Evolutionary conservation across 106 monocot genomes (phyloP).

Genomic region (Platanthera guangdongensis): DNA sequence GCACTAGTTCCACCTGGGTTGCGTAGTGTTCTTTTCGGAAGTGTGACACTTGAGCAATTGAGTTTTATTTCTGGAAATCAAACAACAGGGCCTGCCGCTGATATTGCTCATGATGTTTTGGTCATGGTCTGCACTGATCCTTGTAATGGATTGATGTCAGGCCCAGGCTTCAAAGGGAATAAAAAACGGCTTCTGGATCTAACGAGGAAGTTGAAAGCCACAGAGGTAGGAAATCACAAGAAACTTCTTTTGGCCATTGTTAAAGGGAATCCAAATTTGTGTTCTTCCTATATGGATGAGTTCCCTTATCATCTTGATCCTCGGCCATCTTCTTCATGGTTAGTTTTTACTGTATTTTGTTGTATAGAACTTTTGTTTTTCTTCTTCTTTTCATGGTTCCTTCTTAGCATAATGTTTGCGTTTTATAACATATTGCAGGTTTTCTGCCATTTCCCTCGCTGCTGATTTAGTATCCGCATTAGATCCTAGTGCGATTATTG

Average conservation of each 20-base stretch:
- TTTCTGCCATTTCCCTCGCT: constrained; percentile 73
- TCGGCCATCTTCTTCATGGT: constrained; percentile 52
- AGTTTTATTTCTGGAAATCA: constrained; percentile 62
- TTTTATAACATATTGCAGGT: constrained; percentile 49
- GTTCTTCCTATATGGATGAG: constrained; percentile 66
- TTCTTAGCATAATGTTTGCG: background rate
- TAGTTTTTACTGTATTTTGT: constrained; percentile 20
- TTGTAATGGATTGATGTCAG: constrained; percentile 83
- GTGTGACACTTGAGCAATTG: constrained; percentile 76
- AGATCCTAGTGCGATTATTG: constrained; percentile 19
- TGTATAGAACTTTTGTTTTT: background rate
- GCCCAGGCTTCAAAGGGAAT: constrained; percentile 63
- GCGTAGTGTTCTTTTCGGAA: constrained; percentile 86
- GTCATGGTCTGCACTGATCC: constrained; percentile 85
- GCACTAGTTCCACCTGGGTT: constrained; percentile 64
- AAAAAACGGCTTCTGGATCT: constrained; percentile 65
- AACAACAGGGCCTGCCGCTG: constrained; percentile 39
- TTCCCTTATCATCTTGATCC: constrained; percentile 85
- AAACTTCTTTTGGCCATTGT: constrained; percentile 70
- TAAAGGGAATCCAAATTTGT: constrained; percentile 39
- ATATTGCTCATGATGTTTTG: constrained; percentile 82
- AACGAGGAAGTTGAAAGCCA: constrained; percentile 88
- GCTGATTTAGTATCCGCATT: constrained; percentile 64
- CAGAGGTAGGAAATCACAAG: constrained; percentile 50
- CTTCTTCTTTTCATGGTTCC: constrained; percentile 8